Evolutionary conservation across 345 rosid genomes (phyloP), one percentile per base, ranked within the genome.

Genomic region (Eutrema heterophyllum): DNA sequence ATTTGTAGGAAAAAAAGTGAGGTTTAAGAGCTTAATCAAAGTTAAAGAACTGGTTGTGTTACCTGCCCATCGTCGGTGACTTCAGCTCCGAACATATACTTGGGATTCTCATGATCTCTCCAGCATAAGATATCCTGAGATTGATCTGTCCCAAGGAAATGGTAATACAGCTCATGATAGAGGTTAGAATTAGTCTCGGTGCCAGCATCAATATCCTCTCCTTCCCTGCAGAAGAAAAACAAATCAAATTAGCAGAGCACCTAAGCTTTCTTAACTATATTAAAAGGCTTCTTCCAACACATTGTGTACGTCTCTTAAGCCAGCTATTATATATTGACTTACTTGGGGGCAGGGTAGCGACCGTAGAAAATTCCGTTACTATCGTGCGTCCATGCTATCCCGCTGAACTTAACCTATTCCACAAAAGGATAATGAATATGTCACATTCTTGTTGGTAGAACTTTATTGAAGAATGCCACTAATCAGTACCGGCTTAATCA

Each of bases 11-110:
- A 40, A 50, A 21, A 55, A 33, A 2, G 3, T 33, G 13, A 41
- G 15, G 4, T 30, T 6, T 15, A 30, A 29, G 41, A 40, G 39
- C 71, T 12, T 68, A 27, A 71, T 29, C 43, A 40, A 40, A 39
- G 18, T 61, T 11, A 51, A 26, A 7, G 27, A 54, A 67, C 64
- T 26, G 15, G 24, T 13, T 44, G 14, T 13, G 39, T 67, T 80
- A 88, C 99, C 92, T 87, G 85, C 65, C 99, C 99, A 57, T 95
- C 99, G 33, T 92, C 84, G 2, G 92, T 90, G 62, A 95, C 86
- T 16, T 43, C 38, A 70, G 86, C 87, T 40, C 73, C 84, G 43
- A 84, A 83, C 70, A n/a, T 27, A 57, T 89, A 81, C 68, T 85
- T 87, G 14, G 99, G 98, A 76, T 95, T 90, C 35, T 85, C 92